These are phyloP conservation scores for Aspergillus homomorphus DNA, from an alignment of 495 filamentous ascomycete species.

Conservation along the genomic window DNA sequence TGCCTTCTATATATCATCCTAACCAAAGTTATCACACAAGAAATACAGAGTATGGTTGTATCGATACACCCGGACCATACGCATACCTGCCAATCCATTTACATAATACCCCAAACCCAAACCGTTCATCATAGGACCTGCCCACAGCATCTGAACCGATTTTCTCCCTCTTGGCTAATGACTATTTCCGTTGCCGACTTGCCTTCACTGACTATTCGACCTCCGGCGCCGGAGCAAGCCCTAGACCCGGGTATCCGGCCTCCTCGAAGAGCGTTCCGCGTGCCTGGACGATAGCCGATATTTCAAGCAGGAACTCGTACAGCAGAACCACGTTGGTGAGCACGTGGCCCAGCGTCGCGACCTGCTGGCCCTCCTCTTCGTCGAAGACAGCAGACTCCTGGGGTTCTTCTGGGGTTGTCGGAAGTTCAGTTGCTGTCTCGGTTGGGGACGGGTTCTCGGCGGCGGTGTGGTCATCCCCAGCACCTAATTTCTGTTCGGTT, in stretches of 20 bases:
- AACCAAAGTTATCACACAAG: too few species aligned
- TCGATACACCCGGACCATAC: too few species aligned
- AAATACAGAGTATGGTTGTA: too few species aligned
- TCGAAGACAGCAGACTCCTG: constrained; percentile 36
- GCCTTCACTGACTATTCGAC: background rate
- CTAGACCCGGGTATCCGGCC: constrained; percentile 52
- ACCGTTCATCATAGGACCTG: too few species aligned
- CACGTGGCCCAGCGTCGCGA: constrained; percentile 75
- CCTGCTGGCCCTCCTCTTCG: constrained; percentile 32
- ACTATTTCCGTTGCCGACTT: background rate
- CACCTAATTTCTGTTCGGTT: background rate
- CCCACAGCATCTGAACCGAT: too few species aligned
- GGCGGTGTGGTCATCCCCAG: background rate
- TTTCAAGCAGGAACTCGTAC: constrained; percentile 82
- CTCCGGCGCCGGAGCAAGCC: background rate
- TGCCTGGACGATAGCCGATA: constrained; percentile 83
- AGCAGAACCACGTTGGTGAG: constrained; percentile 63
- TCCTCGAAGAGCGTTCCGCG: constrained; percentile 84
- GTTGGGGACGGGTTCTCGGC: background rate
- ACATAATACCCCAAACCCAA: too few species aligned
- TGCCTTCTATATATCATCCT: too few species aligned
- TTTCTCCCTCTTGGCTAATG: background rate
- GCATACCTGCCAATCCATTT: too few species aligned
- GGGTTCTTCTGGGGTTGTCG: constrained; percentile 27
- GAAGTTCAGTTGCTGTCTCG: background rate